Base-by-base conservation (phyloP, 345 rosid genomes). In the Firmiana major region DNA sequence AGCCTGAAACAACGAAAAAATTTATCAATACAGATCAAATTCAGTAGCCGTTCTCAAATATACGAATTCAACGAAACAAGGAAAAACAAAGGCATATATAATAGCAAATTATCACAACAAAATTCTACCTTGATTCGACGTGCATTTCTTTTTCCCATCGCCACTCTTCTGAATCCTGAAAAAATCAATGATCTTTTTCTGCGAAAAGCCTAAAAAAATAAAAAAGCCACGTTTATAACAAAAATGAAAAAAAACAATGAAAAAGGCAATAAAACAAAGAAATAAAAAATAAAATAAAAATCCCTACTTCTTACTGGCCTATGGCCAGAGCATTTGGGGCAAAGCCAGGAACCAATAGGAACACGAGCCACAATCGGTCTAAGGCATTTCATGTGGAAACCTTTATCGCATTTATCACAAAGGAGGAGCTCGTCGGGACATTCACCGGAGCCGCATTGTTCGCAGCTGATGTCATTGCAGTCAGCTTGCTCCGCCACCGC, bases 371-470 rank as follows among this genome's bases (percentile, higher is more conserved):
- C 90, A 64, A 94, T 94, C 63, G 98, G 98, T 74, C 95, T 79
- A 79, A 94, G 79, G 78, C 98, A 92, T 77, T 88, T 90, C 97
- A 94, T 92, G 79, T 94, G 98, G 54, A 85, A 94, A n/a, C 98
- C 98, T 71, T 78, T 83, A 21, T 94, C 96, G 77, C 98, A 94
- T 88, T 89, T 92, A 17, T 94, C 97, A 49, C 98, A 94, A 28
- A 92, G 75, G 42, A 94, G 89, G 48, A 94, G 88, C 90, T 90
- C 95, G 31, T 87, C 95, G n/a, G 85, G 73, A 26, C 77, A 77
- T 13, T 94, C 97, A 45, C 93, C 98, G 3, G 87, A 85, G 70
- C 87, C 85, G 69, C 98, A 90, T 89, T 93, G 86, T 86, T 88
- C 89, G 78, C 97, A 93, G 80, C 40, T 78, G 55, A 88, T 72